Base-by-base conservation (phyloP, 805 yeast genomes). In the Zygosaccharomyces siamensis region DNA sequence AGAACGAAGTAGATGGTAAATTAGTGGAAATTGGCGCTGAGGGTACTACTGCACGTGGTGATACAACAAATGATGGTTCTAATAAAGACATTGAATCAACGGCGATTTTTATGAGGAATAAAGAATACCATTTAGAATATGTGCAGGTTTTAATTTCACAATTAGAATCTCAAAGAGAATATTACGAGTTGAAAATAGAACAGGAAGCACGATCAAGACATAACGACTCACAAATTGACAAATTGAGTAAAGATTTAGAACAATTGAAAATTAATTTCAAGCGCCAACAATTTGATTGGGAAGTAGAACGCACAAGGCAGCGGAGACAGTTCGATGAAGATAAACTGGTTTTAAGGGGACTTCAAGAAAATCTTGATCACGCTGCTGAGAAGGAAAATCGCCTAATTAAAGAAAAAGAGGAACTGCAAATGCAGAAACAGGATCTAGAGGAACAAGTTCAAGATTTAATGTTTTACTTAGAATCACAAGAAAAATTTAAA, bases 1-100 rank as follows among this genome's bases (percentile, higher is more conserved):
- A 89, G 52, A 89, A 87, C 65, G 90, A 86, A 63, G 75, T 84
- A 0, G 97, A 89, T 63, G 97, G 97, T 0, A 90, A 90, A 58
- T 67, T 90, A 28, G 96, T 89, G 2, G 97, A 89, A 63, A 72
- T 89, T 11, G 79, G 81, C 5, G 59, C 75, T 0, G 48, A 52
- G 26, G 38, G 45, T n/a, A 12, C 46, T 7, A 55, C 28, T 24
- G 44, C 11, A 23, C 49, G 42, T 36, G 45, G 23, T 38, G 45
- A 21, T 50, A 45, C 42, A 40, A 35, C 11, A 20, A 14, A 27
- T 14, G 44, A 28, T 4, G 16, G 26, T 16, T 41, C 44, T 5
- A 46, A 45, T 24, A 62, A 58, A 36, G 55, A 57, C 43, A 39
- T 28, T 11, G 53, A 54, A 30, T 14, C 52, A 24, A 50, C 57